phyloP scores from a whole-genome alignment of 2,329 filamentous ascomycete species.

The Thelonectria discophora region DNA sequence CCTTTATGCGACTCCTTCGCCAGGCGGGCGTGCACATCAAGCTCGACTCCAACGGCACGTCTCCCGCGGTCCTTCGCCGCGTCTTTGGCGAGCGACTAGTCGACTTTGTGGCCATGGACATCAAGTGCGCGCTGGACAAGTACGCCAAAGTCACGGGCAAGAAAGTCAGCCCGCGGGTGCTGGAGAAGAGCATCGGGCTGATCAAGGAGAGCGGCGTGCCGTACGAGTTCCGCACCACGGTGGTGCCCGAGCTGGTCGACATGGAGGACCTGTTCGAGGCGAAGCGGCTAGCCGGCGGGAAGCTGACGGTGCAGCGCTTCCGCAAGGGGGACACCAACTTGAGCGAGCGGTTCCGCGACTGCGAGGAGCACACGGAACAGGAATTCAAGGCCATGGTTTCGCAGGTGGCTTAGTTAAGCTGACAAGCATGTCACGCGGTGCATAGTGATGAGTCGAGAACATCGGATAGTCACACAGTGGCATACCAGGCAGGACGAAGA shows the following conservation, averaged over 20 bases:
- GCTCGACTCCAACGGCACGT: slow-evolving; percentile 37
- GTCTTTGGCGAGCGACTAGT: slow-evolving; percentile 26
- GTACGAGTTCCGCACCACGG: slow-evolving; percentile 36
- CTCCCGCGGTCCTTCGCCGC: not conserved
- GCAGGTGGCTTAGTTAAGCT: slow-evolving; percentile 32
- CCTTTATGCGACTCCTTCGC: slow-evolving; percentile 31
- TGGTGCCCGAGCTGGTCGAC: slow-evolving; percentile 34
- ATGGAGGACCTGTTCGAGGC: slow-evolving; percentile 38
- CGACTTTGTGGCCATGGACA: slow-evolving; percentile 38
- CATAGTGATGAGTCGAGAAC: too few species aligned
- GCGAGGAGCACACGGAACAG: slow-evolving; percentile 31
- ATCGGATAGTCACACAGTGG: too few species aligned
- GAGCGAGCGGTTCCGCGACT: slow-evolving; percentile 12
- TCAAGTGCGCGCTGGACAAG: slow-evolving; percentile 38
- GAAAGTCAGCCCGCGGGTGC: slow-evolving; percentile 28
- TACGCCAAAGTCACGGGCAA: slow-evolving; percentile 34
- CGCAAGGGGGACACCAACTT: slow-evolving; percentile 27
- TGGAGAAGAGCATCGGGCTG: slow-evolving; percentile 29
- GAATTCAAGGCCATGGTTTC: slow-evolving; percentile 32
- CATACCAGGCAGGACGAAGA: too few species aligned
- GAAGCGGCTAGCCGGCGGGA: slow-evolving; percentile 33
- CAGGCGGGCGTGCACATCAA: slow-evolving; percentile 27
- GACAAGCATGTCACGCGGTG: too few species aligned
- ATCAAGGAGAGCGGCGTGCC: slow-evolving; percentile 34
- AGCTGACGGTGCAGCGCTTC: slow-evolving; percentile 36